Evolutionary conservation across 129 eudicot species (phyloP).

Genomic region (Apium graveolens): DNA sequence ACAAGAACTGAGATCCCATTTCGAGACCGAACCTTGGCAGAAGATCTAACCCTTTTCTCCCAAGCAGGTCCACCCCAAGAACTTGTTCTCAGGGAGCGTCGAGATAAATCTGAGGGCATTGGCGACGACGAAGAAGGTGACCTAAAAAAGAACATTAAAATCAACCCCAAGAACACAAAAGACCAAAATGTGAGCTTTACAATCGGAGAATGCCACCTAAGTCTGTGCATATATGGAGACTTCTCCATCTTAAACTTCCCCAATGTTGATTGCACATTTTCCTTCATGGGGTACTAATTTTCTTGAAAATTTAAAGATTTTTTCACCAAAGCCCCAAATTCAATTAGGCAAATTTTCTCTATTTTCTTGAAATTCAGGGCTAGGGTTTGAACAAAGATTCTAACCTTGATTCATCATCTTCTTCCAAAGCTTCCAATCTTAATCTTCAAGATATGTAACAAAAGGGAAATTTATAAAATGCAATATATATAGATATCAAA

Average conservation of each 20-base stretch:
- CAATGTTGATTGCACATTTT: conserved; percentile 42
- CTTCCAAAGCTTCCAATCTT: conserved; percentile 3
- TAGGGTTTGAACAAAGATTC: conserved; percentile 20
- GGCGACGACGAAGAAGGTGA: conserved; percentile 26
- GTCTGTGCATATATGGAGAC: conserved; percentile 24
- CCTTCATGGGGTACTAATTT: conserved; percentile 13
- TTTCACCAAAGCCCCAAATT: conserved; percentile 22
- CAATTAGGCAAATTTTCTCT: conserved; percentile 12
- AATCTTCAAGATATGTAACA: neutral
- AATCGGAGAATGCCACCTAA: conserved; percentile 39
- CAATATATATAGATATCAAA: neutral
- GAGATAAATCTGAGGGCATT: conserved; percentile 4
- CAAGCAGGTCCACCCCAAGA: conserved; percentile 9
- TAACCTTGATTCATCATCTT: neutral
- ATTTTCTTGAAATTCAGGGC: neutral
- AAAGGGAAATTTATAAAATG: neutral
- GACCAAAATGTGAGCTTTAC: conserved; percentile 50
- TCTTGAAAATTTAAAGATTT: conserved; percentile 5
- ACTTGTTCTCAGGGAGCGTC: conserved; percentile 3
- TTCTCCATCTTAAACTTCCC: conserved; percentile 44
- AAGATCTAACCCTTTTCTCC: conserved; percentile 7
- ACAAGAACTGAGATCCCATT: conserved; percentile 19
- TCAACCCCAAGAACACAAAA: conserved; percentile 37
- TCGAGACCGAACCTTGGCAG: conserved; percentile 1
- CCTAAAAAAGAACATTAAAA: conserved; percentile 39